Evolutionary conservation across 768 basidiomycete genomes (phyloP), one percentile per base, ranked within the genome.

Genomic region (Podaxis sp.): DNA sequence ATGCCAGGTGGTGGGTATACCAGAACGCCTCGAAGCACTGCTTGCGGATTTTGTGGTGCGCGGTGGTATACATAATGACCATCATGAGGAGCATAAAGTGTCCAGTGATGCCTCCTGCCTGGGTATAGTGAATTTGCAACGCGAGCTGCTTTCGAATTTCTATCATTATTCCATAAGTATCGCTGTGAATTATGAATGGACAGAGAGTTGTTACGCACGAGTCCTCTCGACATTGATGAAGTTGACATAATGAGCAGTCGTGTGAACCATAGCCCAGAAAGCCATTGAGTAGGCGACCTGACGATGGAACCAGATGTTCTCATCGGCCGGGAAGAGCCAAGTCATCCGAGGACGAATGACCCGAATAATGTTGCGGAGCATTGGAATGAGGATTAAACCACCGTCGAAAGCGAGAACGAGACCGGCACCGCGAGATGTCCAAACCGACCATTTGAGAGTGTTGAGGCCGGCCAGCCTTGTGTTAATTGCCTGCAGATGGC

Each of bases 11-110:
- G 67, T 96, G 95, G 37, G 95, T 95, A 74, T 95, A 96, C 95
- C 95, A 96, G 81, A 98, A 98, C 1, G 86, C 93, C 74, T 98
- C 95, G 75, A 96, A 97, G 78, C 88, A 92, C 75, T 95, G 92
- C 64, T 84, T 75, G 67, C 95, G 90, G 66, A 98, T 88, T 76
- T 91, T 94, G 71, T 86, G 82, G 75, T 95, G 93, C 2, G 95
- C 94, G 22, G 94, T 95, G 44, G 91, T 85, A 74, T 96, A 96
- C 84, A 96, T 94, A 69, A 95, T 73, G 66, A 98, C 74, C 93
- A 98, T 95, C 74, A 95, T 87, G 64, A 97, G 79, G 46, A 96
- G 85, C 95, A 96, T 95, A 75, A 94, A 91, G 73, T 98, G 95
- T 13, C 95, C 95, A 1, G 95, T 93, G 73, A 96, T 89, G n/a